These are phyloP conservation scores for Globisporangium canariense DNA, from an alignment of 352 stramenopile genomes.

Conservation along the genomic window DNA sequence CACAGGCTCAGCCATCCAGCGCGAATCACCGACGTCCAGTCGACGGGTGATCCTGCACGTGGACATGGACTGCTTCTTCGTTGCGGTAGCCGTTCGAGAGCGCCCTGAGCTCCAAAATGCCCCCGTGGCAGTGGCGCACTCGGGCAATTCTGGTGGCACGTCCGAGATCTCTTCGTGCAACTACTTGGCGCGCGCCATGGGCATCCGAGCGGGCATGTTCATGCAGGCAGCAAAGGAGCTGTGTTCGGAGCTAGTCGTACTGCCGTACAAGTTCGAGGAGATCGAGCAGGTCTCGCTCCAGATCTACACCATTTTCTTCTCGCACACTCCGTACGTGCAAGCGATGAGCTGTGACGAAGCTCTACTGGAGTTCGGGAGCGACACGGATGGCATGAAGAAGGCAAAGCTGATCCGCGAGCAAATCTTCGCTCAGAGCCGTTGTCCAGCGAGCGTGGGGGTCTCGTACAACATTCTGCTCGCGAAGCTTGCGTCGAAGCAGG, in stretches of 20 bases:
- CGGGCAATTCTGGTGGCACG: constrained; percentile 58
- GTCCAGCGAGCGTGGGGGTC: constrained; percentile 91
- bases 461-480: constrained; percentile 93
- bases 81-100: constrained; percentile 85
- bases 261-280: constrained; percentile 93
- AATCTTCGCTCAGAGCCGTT: constrained; percentile 83
- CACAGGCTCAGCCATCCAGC: constrained; percentile 34
- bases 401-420: constrained; percentile 58
- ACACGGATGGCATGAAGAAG: constrained; percentile 64
- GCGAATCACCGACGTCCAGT: constrained; percentile 28
- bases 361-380: constrained; percentile 85
- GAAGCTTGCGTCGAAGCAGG: constrained; percentile 91
- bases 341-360: constrained; percentile 96
- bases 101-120: constrained; percentile 66
- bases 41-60: constrained; percentile 92
- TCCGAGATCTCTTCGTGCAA: constrained; percentile 95
- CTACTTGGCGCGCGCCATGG: constrained; percentile 91
- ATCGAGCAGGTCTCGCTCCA: constrained; percentile 90
- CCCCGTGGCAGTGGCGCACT: constrained; percentile 92
- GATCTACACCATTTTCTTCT: constrained; percentile 92
- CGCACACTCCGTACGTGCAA: constrained; percentile 86
- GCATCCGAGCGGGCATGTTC: constrained; percentile 93
- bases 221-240: constrained; percentile 89
- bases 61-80: constrained; percentile 99
- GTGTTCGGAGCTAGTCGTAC: constrained; percentile 90